Evolutionary conservation across 2,329 filamentous ascomycete species (phyloP).

Genomic region (Sporothrix dimorphospora): DNA sequence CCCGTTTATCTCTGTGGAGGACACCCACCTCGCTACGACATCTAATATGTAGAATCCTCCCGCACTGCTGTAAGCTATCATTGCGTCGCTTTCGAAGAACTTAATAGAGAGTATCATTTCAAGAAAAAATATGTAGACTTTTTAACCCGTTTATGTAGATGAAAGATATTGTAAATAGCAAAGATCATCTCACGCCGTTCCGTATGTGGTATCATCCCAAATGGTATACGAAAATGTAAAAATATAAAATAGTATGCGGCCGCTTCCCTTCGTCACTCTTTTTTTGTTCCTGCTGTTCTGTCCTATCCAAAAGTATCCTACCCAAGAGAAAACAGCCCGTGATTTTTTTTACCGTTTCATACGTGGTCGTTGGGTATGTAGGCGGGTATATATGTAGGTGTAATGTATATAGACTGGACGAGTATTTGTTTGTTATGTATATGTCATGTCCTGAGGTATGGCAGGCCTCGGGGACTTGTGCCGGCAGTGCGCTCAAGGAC

Average conservation of each 20-base stretch:
- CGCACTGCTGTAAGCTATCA: background rate
- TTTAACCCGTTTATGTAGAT: background rate
- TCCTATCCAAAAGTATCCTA: background rate
- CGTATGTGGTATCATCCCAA: slow-evolving; percentile 18
- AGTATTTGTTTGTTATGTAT: background rate
- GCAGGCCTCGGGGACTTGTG: background rate
- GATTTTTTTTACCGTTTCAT: background rate
- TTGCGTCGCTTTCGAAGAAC: background rate
- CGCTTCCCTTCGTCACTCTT: background rate
- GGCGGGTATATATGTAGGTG: background rate
- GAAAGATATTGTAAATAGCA: background rate
- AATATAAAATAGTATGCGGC: background rate
- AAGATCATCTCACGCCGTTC: background rate
- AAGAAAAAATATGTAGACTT: background rate
- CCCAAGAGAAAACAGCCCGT: background rate
- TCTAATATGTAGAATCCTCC: background rate
- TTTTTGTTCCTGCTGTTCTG: background rate
- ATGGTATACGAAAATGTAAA: slow-evolving; percentile 10
- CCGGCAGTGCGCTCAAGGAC: background rate
- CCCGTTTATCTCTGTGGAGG: slow-evolving; percentile 4
- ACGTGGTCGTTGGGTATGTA: background rate
- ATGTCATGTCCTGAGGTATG: background rate
- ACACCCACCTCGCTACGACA: background rate
- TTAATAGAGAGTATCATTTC: background rate
- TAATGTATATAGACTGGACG: background rate